phyloP scores from a whole-genome alignment of 2,329 filamentous ascomycete genomes.

The Arthrobotrys pseudoclavata region DNA sequence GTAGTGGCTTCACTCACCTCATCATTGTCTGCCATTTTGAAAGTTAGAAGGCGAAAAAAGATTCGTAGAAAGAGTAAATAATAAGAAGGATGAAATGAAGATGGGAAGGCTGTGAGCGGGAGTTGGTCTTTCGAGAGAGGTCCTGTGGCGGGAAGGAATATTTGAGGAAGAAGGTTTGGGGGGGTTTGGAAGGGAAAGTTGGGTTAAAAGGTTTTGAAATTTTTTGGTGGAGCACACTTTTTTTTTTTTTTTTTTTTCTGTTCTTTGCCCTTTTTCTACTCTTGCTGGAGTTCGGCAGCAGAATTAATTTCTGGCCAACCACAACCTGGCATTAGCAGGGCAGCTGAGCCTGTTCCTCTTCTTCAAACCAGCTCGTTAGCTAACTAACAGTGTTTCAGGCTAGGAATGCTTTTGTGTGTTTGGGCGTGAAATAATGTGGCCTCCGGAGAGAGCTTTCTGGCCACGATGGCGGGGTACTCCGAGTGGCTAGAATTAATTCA shows the following conservation, averaged over 20 bases:
- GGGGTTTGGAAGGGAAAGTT: constrained; percentile 22
- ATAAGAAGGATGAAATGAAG: constrained; percentile 13
- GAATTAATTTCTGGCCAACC: constrained; percentile 20
- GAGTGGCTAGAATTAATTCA: not conserved
- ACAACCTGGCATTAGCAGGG: constrained; percentile 6
- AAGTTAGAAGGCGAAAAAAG: constrained; percentile 26
- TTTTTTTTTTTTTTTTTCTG: constrained; percentile 25
- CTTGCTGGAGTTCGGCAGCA: constrained; percentile 16
- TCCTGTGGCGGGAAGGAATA: constrained; percentile 20
- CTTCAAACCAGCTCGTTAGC: not conserved
- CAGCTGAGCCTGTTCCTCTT: not conserved
- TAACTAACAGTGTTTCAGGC: constrained; percentile 7
- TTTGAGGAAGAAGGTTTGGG: constrained; percentile 26
- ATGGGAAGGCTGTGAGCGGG: constrained; percentile 25
- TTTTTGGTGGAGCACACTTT: constrained; percentile 45
- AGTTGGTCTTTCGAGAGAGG: constrained; percentile 42
- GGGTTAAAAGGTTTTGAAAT: constrained; percentile 34
- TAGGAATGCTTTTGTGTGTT: not conserved
- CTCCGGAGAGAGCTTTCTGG: constrained; percentile 59
- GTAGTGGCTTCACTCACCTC: constrained; percentile 46
- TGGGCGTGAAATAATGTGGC: constrained; percentile 40
- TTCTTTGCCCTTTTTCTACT: not conserved
- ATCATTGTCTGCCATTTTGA: constrained; percentile 55
- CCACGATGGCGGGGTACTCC: constrained; percentile 28
- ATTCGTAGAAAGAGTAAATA: constrained; percentile 29